Evolutionary conservation across 768 basidiomycete genomes (phyloP).

Genomic region (Trametopsis cervina): DNA sequence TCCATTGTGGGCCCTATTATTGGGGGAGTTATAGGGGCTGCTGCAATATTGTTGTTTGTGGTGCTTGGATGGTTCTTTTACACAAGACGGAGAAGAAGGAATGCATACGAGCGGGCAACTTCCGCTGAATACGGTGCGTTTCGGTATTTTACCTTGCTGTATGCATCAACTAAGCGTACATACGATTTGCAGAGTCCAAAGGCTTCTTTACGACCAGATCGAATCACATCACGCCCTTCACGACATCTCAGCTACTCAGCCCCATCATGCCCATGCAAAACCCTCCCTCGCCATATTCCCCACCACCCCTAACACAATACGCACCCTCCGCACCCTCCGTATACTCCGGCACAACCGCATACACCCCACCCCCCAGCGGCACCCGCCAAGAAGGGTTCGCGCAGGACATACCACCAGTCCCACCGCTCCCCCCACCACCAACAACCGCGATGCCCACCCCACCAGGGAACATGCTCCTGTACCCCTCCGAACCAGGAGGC

Average conservation of each 20-base stretch:
- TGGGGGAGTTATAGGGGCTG: conserved; percentile 10
- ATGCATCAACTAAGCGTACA: neutral
- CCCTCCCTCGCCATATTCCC: neutral
- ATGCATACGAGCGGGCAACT: conserved; percentile 3
- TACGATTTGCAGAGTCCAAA: neutral
- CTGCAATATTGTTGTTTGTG: conserved; percentile 3
- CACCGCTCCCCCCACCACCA: neutral
- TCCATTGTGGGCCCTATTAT: conserved; percentile 8
- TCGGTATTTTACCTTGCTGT: neutral
- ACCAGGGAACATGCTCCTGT: neutral
- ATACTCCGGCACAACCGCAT: too few relatives aligned
- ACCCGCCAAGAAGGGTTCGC: too few relatives aligned
- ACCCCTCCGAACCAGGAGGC: neutral
- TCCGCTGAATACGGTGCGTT: conserved; percentile 5
- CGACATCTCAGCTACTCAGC: neutral
- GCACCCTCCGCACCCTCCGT: neutral
- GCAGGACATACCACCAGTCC: too few relatives aligned
- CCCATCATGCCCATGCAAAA: neutral
- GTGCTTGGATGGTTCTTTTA: conserved; percentile 8
- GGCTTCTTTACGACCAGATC: neutral
- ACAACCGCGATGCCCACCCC: neutral
- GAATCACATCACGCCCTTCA: neutral
- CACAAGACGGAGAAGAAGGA: neutral
- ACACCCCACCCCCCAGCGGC: too few relatives aligned
- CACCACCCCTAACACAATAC: neutral